phyloP scores from a whole-genome alignment of 768 basidiomycete genomes.

The Macrolepiota fuliginosa region DNA sequence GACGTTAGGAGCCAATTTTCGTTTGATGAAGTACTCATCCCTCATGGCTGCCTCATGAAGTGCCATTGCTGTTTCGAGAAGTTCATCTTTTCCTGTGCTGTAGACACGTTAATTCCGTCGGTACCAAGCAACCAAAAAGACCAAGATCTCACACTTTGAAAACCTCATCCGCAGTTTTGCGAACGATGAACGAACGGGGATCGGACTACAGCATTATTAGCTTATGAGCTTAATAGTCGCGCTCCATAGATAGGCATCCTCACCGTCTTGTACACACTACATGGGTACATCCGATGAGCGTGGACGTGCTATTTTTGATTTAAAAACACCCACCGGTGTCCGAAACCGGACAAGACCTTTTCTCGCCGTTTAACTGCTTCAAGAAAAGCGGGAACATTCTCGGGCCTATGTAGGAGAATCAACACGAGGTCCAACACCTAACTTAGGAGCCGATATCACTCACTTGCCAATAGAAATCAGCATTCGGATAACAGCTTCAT shows the following conservation, averaged over 20 bases:
- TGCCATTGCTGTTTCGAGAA: slow-evolving; percentile 87
- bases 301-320: not conserved
- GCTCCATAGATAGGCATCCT: slow-evolving; percentile 17
- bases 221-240: not conserved
- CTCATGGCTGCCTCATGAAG: slow-evolving; percentile 87
- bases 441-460: slow-evolving; percentile 18
- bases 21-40: slow-evolving; percentile 84
- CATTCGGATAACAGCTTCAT: slow-evolving; percentile 95
- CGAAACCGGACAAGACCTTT: slow-evolving; percentile 88
- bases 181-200: slow-evolving; percentile 87
- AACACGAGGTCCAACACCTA: not conserved
- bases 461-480: slow-evolving; percentile 82
- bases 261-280: slow-evolving; percentile 67
- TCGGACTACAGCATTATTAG: slow-evolving; percentile 58
- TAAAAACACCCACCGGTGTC: slow-evolving; percentile 50
- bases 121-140: not conserved
- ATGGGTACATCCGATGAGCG: not conserved
- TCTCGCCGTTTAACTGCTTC: slow-evolving; percentile 87
- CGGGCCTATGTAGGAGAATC: slow-evolving; percentile 47
- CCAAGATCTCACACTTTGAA: slow-evolving; percentile 70
- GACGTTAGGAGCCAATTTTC: slow-evolving; percentile 85
- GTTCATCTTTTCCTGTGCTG: slow-evolving; percentile 82
- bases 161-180: slow-evolving; percentile 89
- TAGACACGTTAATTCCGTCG: not conserved
- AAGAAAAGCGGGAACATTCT: slow-evolving; percentile 82